Base-by-base conservation (phyloP, 345 rosid species). In the Rubroshorea leprosula region DNA sequence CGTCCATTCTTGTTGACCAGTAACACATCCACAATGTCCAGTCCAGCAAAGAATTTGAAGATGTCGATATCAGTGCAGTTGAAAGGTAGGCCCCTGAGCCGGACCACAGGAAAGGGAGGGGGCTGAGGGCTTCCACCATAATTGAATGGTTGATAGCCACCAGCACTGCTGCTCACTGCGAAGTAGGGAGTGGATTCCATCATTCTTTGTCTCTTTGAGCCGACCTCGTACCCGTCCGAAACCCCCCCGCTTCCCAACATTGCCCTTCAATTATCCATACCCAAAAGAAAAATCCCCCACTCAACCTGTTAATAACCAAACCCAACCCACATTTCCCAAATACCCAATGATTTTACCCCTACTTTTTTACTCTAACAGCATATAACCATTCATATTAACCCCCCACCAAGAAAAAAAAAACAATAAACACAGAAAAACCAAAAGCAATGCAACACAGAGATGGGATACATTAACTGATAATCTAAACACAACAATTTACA, bases 121-220 rank as follows among this genome's bases (percentile, higher is more conserved):
- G 77, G 80, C 55, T 70, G 86, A 71, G 62, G 76, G 60, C 78
- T 83, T 51, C 75, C 83, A 26, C 74, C 80, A 54, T 69, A 90
- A 60, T 73, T 62, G n/a, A 62, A 87, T 57, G 84, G 85, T 38
- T 78, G 87, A 67, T 82, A 90, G 73, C 76, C 73, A 51, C 74
- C 52, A 0, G 84, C 29, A 57, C 83, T 73, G 60, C 77, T 76
- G 90, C 85, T 83, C 89, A 90, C 96, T 87, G 94, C 91, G 86
- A 90, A 85, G 97, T 87, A 90, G 78, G 97, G 96, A 87, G 81
- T 82, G 51, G 97, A 83, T 83, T 85, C 96, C 86, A 77, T 90
- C 96, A 90, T 90, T 90, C 97, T 83, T 76, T 85, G 97, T 87
- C 97, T 87, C 97, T 90, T 90, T 83, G 97, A 85, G 84, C 96